Evolutionary conservation across 2,329 filamentous ascomycete genomes (phyloP).

Genomic region (Xylaria polymorpha): DNA sequence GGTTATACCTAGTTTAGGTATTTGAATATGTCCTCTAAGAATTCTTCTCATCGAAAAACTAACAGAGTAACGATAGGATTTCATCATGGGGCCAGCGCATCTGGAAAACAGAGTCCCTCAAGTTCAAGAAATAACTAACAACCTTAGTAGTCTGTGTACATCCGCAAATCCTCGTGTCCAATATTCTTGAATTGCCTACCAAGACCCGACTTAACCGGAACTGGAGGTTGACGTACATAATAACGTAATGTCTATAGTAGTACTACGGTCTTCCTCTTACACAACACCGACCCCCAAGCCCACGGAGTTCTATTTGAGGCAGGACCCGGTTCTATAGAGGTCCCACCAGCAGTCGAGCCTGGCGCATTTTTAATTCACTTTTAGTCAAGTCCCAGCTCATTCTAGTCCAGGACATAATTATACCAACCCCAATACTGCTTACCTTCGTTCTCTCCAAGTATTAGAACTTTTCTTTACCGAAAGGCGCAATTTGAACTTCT

Average conservation of each 20-base stretch:
- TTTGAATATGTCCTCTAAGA: not conserved
- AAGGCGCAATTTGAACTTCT: not conserved
- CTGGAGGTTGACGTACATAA: not conserved
- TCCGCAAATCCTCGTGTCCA: not conserved
- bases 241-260: not conserved
- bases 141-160: not conserved
- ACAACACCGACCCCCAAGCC: not conserved
- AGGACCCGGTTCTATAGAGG: constrained; percentile 10
- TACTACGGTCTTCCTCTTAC: constrained; percentile 3
- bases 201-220: not conserved
- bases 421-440: not conserved
- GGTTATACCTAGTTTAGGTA: not conserved
- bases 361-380: constrained; percentile 7
- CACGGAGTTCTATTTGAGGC: constrained; percentile 24
- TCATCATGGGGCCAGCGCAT: not conserved
- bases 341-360: constrained; percentile 12
- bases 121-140: too few relatives aligned
- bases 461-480: not conserved
- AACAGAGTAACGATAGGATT: not conserved
- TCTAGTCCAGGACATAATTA: not conserved
- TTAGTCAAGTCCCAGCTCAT: not conserved
- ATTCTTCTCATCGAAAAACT: not conserved
- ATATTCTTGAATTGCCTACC: not conserved
- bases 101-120: not conserved
- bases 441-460: not conserved